Evolutionary conservation across 2,329 filamentous ascomycete species (phyloP).

Genomic region (Colletotrichum sp.): DNA sequence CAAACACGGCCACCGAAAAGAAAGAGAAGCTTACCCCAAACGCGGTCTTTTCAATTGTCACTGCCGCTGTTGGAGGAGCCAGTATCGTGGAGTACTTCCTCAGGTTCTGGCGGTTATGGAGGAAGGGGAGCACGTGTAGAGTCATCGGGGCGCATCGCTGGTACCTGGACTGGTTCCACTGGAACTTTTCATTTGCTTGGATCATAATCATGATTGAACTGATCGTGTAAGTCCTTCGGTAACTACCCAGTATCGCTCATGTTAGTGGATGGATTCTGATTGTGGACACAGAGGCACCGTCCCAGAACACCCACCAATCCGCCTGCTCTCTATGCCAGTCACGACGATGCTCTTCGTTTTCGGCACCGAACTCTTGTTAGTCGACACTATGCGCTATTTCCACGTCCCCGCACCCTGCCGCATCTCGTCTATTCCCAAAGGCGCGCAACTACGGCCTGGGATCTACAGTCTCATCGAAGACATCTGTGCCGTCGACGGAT

Average conservation of each 20-base stretch:
- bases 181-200: constrained; percentile 60
- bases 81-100: constrained; percentile 60
- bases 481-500: constrained; percentile 56
- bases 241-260: neutral
- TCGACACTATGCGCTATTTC: constrained; percentile 51
- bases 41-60: constrained; percentile 57
- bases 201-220: constrained; percentile 61
- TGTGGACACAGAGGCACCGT: constrained; percentile 16
- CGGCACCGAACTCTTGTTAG: constrained; percentile 52
- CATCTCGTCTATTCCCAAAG: constrained; percentile 56
- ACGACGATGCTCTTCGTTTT: constrained; percentile 57
- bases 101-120: constrained; percentile 56
- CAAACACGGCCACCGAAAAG: constrained; percentile 39
- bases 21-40: constrained; percentile 25
- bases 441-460: constrained; percentile 54
- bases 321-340: constrained; percentile 57
- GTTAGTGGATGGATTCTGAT: neutral
- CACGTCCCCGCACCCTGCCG: constrained; percentile 51
- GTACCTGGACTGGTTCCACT: constrained; percentile 62
- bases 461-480: constrained; percentile 62
- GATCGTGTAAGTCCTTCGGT: constrained; percentile 41
- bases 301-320: constrained; percentile 39
- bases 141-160: constrained; percentile 36
- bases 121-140: constrained; percentile 55
- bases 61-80: constrained; percentile 54